phyloP scores from a whole-genome alignment of 2,329 filamentous ascomycete species.

The Cladophialophora immunda region DNA sequence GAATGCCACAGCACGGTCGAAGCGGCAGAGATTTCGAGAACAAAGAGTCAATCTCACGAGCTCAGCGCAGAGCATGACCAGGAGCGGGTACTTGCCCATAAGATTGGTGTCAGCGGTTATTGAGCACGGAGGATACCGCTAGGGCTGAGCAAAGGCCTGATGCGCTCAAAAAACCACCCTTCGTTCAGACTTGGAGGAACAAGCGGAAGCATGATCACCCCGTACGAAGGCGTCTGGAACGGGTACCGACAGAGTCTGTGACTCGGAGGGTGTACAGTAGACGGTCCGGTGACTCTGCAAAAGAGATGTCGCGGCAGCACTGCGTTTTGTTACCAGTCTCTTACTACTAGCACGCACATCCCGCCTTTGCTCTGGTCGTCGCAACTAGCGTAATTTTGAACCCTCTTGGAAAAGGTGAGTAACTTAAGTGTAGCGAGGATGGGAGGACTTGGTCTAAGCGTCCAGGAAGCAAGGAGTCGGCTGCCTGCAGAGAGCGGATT shows the following conservation, averaged over 20 bases:
- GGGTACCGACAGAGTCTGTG: constrained; percentile 1
- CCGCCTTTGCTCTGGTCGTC: background rate
- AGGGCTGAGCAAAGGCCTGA: constrained; percentile 22
- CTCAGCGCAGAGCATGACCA: constrained; percentile 13
- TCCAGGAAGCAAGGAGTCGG: constrained; percentile 15
- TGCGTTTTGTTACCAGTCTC: constrained; percentile 7
- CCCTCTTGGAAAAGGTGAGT: constrained; percentile 6
- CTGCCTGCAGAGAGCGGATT: constrained; percentile 27
- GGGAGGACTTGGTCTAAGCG: constrained; percentile 19
- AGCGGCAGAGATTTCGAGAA: constrained; percentile 5
- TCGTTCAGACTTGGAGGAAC: background rate
- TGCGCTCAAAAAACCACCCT: background rate
- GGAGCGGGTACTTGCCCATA: constrained; percentile 15
- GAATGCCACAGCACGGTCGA: background rate
- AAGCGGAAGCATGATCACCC: background rate
- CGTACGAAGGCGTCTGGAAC: background rate
- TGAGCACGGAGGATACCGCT: constrained; percentile 9
- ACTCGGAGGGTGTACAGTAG: constrained; percentile 6
- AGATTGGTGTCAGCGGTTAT: constrained; percentile 19
- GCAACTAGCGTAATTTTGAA: constrained; percentile 3
- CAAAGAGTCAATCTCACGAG: constrained; percentile 14
- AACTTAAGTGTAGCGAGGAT: constrained; percentile 8
- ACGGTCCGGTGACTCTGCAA: constrained; percentile 14
- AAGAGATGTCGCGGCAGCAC: background rate
- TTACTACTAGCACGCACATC: background rate